Evolutionary conservation across 805 yeast species (phyloP).

Genomic region (Metschnikowia cubensis): DNA sequence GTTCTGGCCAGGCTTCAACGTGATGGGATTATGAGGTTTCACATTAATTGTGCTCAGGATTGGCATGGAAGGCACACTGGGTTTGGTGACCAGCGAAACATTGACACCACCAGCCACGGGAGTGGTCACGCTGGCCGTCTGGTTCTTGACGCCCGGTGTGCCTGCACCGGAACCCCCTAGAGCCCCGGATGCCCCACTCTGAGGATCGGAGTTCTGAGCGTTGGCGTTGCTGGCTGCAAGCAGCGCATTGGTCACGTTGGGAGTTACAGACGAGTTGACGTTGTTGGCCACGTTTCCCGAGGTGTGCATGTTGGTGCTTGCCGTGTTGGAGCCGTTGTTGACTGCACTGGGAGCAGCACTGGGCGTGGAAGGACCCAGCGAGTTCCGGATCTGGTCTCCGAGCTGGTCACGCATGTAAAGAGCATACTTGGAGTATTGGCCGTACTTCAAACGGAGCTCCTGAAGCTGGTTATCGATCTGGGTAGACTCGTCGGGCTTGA

Average conservation of each 20-base stretch:
- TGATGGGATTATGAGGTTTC: slow-evolving; percentile 60
- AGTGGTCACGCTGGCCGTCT: slow-evolving; percentile 11
- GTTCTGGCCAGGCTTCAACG: slow-evolving; percentile 51
- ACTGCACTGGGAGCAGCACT: slow-evolving; percentile 8
- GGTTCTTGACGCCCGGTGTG: slow-evolving; percentile 7
- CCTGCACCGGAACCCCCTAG: slow-evolving; percentile 1
- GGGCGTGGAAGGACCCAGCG: slow-evolving; percentile 6
- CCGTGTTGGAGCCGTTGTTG: background rate
- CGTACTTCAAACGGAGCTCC: slow-evolving; percentile 43
- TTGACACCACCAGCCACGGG: slow-evolving; percentile 23
- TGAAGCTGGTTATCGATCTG: slow-evolving; percentile 47
- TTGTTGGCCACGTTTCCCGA: slow-evolving; percentile 2
- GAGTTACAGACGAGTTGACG: slow-evolving; percentile 11
- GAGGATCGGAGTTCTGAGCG: background rate
- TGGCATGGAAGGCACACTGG: slow-evolving; percentile 62
- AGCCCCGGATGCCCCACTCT: background rate
- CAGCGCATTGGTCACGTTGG: slow-evolving; percentile 25
- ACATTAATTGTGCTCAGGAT: slow-evolving; percentile 68
- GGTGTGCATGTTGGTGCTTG: background rate
- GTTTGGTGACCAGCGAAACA: slow-evolving; percentile 42
- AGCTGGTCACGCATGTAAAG: slow-evolving; percentile 42
- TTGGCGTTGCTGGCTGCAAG: slow-evolving; percentile 15
- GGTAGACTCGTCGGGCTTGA: slow-evolving; percentile 43
- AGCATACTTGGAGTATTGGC: slow-evolving; percentile 50
- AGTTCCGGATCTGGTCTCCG: slow-evolving; percentile 26